phyloP scores from a whole-genome alignment of 2,329 filamentous ascomycete genomes.

The Sclerotinia spermophila region DNA sequence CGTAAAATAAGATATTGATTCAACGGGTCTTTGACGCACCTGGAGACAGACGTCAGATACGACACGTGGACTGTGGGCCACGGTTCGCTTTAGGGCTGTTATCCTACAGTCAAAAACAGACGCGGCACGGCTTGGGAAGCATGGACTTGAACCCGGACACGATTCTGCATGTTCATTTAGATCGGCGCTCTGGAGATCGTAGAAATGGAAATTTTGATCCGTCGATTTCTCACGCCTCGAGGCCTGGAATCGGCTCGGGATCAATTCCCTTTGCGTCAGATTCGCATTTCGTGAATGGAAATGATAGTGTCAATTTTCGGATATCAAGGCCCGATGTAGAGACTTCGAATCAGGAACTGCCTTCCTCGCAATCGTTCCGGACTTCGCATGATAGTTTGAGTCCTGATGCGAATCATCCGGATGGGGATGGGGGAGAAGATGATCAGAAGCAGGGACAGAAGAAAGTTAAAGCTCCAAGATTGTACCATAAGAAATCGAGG shows the following conservation, averaged over 20 bases:
- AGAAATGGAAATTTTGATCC: neutral
- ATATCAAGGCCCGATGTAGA: neutral
- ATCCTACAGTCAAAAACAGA: neutral
- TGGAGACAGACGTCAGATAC: neutral
- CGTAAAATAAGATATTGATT: neutral
- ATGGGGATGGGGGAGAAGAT: neutral
- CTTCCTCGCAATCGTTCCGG: conserved; percentile 1
- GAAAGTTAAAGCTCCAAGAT: conserved; percentile 24
- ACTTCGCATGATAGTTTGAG: neutral
- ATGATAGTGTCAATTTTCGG: neutral
- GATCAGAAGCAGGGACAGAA: neutral
- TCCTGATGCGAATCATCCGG: neutral
- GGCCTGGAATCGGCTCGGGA: neutral
- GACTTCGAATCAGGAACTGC: neutral
- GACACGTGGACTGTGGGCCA: conserved; percentile 5
- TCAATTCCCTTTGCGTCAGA: neutral
- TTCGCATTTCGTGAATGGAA: neutral
- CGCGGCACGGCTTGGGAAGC: conserved; percentile 8
- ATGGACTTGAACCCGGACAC: neutral
- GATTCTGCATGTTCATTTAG: neutral
- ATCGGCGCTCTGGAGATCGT: neutral
- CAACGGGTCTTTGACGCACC: neutral
- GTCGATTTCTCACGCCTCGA: neutral
- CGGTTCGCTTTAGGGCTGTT: neutral
- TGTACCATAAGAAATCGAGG: conserved; percentile 38